Percentiles rank a stretch among this genome's conserved stretches.
phyloP scores from a whole-genome alignment of 768 basidiomycete species.

The Termitomyces sp. region DNA sequence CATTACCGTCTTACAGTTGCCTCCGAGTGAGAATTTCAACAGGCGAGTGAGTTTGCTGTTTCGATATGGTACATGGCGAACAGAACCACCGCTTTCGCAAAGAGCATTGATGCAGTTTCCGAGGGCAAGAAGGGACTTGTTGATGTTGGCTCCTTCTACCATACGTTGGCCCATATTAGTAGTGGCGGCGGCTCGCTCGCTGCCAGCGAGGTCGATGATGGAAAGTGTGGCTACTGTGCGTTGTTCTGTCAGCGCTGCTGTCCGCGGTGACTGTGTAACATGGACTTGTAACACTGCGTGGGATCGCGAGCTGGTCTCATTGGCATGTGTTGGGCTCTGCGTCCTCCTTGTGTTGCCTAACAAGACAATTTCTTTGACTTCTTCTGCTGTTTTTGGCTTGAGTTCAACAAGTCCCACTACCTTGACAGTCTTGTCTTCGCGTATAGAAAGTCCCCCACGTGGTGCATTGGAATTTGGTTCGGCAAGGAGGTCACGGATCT shows the following conservation, averaged over 20 bases:
- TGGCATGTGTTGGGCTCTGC: constrained; percentile 93
- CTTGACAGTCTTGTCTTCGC: constrained; percentile 92
- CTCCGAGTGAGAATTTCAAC: constrained; percentile 96
- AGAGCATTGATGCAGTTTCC: constrained; percentile 99
- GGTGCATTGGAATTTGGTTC: constrained; percentile 60
- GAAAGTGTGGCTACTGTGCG: constrained; percentile 87
- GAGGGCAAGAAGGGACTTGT: constrained; percentile 94
- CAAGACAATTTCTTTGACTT: constrained; percentile 91
- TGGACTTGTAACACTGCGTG: constrained; percentile 98
- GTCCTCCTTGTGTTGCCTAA: constrained; percentile 85
- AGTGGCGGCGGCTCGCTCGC: constrained; percentile 94
- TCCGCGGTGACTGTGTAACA: constrained; percentile 81
- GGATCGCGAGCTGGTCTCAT: constrained; percentile 94
- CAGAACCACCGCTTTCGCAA: constrained; percentile 85
- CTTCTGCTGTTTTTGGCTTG: constrained; percentile 76
- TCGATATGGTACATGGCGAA: constrained; percentile 92
- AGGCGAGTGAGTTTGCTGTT: constrained; percentile 98
- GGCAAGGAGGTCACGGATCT: constrained; percentile 90
- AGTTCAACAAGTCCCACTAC: constrained; percentile 83
- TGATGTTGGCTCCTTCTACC: constrained; percentile 99
- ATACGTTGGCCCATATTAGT: constrained; percentile 97
- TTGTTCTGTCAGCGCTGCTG: constrained; percentile 77
- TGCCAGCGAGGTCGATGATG: constrained; percentile 97
- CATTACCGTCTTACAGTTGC: constrained; percentile 99
- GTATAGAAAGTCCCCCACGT: constrained; percentile 85